Evolutionary conservation across 352 stramenopile species (phyloP), one percentile per base, ranked within the genome.

Genomic region (Phytopythium boreale): DNA sequence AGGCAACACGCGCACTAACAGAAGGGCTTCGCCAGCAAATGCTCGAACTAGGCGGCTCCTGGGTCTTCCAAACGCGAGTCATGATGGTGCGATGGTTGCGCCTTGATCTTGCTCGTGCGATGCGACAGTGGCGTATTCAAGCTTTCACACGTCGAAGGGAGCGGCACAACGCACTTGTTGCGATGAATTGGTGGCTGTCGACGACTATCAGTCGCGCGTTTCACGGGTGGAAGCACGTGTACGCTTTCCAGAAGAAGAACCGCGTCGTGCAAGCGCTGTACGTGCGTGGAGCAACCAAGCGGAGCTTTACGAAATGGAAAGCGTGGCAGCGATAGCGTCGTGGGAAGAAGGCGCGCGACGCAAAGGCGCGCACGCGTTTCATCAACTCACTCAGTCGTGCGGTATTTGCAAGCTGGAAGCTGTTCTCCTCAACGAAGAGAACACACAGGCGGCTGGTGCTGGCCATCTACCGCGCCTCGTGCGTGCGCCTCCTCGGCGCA

Each of bases 181-280:
- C 74, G 14, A 72, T 84, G 2, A 56, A 79, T 2, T 69, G 36
- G 49, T 84, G 76, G 76, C 64, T 71, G 7, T 49, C 47, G 11
- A 62, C 22, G 20, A 70, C 69, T 2, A 67, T 19, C 8, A 9
- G 27, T 19, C 41, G 43, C 12, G 56, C 56, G 24, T 69, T 84
- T n/a, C 5, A 17, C n/a, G 46, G 53, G 2, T 84, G 76, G 76
- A 43, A 56, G 9, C 26, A 17, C 9, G 68, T 72, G 39, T 66
- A 52, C 12, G 9, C 27, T 1, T 55, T 64, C 11, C 53, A 62
- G 12, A 65, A 39, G 26, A 68, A 56, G 11, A 27, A 64, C 10
- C 34, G 63, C 17, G 27, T 49, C 7, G 44, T 78, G 22, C 59
- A 59, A 10, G 50, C 29, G 0, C 63, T 78, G 61, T 56, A 61